Conservation (phyloP, 2,329 filamentous ascomycete species). For the Alternaria triticina region DNA sequence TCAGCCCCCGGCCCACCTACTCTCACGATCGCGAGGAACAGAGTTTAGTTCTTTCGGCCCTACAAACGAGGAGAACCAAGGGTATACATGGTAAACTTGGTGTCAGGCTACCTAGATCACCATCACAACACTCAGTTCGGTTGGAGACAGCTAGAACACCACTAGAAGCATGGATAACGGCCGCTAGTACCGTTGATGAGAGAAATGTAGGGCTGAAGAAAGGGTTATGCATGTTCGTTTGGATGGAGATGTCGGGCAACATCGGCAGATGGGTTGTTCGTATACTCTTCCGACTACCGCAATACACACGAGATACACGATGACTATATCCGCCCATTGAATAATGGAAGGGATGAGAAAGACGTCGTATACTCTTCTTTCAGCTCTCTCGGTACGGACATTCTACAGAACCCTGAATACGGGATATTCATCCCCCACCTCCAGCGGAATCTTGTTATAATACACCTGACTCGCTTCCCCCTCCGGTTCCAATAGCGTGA, state of each 20-base stretch:
- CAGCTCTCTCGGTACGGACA: not conserved
- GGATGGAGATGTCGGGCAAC: not conserved
- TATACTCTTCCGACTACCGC: not conserved
- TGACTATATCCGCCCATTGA: no score
- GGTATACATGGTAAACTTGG: not conserved
- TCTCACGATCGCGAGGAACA: not conserved
- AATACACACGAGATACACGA: no score
- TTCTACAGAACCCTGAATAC: not conserved
- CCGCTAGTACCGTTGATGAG: not conserved
- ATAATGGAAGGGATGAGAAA: no score
- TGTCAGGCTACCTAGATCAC: not conserved
- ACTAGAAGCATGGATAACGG: not conserved
- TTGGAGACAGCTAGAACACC: not conserved
- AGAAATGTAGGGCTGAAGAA: not conserved
- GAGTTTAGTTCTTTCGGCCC: not conserved
- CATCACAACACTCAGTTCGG: not conserved
- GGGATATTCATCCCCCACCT: not conserved
- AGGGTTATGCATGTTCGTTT: not conserved
- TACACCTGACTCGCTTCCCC: not conserved
- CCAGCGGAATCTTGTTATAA: not conserved
- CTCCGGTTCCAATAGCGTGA: not conserved
- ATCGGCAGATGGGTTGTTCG: not conserved
- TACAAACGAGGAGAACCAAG: not conserved
- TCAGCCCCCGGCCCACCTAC: not conserved
- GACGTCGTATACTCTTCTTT: not conserved